phyloP scores from a whole-genome alignment of 192 early-diverging fungal genomes.

The Coemansia sp. region DNA sequence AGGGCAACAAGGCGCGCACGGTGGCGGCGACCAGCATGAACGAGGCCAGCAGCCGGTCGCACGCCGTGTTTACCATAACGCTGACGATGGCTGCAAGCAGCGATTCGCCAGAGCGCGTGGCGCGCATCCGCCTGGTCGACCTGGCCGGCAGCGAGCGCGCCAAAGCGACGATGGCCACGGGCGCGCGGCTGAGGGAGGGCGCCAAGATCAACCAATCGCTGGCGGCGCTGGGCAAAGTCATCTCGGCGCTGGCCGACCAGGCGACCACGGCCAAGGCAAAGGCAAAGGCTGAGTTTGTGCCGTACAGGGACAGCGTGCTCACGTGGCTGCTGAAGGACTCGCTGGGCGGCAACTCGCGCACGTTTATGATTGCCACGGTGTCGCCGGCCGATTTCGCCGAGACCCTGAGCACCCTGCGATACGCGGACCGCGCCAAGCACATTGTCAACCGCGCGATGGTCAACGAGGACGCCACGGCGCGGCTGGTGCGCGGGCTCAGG shows the following conservation, averaged over 20 bases:
- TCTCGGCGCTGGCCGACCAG: conserved; percentile 82
- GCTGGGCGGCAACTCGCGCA: conserved; percentile 83
- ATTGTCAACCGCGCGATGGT: conserved; percentile 92
- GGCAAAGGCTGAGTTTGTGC: conserved; percentile 66
- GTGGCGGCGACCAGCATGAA: conserved; percentile 97
- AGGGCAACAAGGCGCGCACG: conserved; percentile 80
- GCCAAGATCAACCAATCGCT: conserved; percentile 95
- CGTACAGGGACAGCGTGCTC: conserved; percentile 90
- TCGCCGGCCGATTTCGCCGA: conserved; percentile 79
- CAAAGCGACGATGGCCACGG: conserved; percentile 82
- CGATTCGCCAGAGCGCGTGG: conserved; percentile 71
- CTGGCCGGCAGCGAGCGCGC: conserved; percentile 94
- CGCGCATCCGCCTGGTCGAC: conserved; percentile 88
- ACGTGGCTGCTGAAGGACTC: conserved; percentile 87
- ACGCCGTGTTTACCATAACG: conserved; percentile 81
- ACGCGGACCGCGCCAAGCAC: conserved; percentile 88
- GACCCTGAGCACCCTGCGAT: conserved; percentile 84
- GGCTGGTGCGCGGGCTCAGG: conserved; percentile 80
- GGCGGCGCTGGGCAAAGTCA: conserved; percentile 93
- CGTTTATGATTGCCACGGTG: conserved; percentile 79
- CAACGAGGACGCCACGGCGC: conserved; percentile 85
- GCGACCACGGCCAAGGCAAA: too few species aligned
- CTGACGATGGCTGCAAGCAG: conserved; percentile 64
- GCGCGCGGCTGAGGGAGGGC: conserved; percentile 85
- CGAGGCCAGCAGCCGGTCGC: conserved; percentile 86